Evolutionary conservation across 2,329 filamentous ascomycete genomes (phyloP), one percentile per base, ranked within the genome.

Genomic region (Phaeosphaeria sp.): DNA sequence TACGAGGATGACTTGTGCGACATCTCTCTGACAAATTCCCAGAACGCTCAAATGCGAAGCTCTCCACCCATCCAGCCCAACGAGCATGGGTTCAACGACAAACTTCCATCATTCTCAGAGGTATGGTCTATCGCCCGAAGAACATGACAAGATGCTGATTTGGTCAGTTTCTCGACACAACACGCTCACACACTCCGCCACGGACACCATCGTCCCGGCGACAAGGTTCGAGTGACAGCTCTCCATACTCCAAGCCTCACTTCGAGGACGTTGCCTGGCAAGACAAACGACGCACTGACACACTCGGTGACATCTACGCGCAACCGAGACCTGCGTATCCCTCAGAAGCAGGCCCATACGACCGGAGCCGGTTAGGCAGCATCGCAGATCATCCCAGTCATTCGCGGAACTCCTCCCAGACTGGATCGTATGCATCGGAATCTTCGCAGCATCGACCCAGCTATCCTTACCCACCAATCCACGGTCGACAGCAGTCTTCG

Each of bases 51-150:
- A 51, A 60, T 67, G 42, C 68, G 73, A 36, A 66, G 68, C 42
- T 74, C 74, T n/a, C 74, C 74, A 7, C 74, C 74, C 6, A 63
- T 74, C 3, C 74, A 76, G 55, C 68, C 69, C 2, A 70, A 70
- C 36, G 74, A 76, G 60, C 69, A 71, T 27, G 63, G 53, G 13
- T 62, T 61, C 7, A 53, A 61, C 9, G 66, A 60, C 5, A 68
- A 68, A 22, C 67, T 76, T 15, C 73, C 73, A 1, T 73, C 72
- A 1, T 75, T 76, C 27, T 62, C 63, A 30, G 67, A 74, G 66
- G 73, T 74, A 64, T 40, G 33, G 15, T 40, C 61, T 64, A 20
- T 3, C 0, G 7, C 27, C 17, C 33, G 22, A 25, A 15, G 18
- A n/a, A 13, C 21, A 13, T 27, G 3, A 24, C 11, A 7, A 8